These are phyloP conservation scores for Microdochium paspali DNA, from an alignment of 2,329 filamentous ascomycete genomes.

Conservation along the genomic window DNA sequence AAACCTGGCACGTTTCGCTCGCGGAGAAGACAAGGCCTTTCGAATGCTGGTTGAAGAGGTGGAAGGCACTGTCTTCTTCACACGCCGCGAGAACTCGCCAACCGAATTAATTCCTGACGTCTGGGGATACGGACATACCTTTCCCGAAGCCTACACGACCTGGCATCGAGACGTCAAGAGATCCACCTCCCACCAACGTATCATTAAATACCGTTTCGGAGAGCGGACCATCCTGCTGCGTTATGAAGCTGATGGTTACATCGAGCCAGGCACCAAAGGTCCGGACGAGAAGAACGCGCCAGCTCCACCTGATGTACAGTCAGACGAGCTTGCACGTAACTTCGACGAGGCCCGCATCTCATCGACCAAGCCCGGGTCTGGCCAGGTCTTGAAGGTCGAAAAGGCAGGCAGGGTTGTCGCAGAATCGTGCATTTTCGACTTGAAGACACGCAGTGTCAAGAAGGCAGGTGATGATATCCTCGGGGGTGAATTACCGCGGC, in stretches of 20 bases:
- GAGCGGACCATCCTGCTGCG: conserved; percentile 41
- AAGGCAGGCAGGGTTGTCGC: conserved; percentile 15
- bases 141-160: conserved; percentile 56
- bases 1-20: conserved; percentile 48
- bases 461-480: conserved; percentile 18
- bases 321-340: background rate
- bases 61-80: conserved; percentile 49
- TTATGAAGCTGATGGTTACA: conserved; percentile 50
- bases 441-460: conserved; percentile 29
- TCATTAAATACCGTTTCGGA: conserved; percentile 49
- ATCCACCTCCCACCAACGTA: conserved; percentile 52
- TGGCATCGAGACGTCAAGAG: conserved; percentile 45
- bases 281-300: background rate
- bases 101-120: conserved; percentile 45
- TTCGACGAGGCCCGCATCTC: background rate
- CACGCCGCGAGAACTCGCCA: conserved; percentile 52
- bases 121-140: conserved; percentile 54
- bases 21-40: conserved; percentile 36
- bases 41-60: conserved; percentile 49
- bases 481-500: conserved; percentile 26
- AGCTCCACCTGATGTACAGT: background rate
- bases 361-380: too few species aligned
- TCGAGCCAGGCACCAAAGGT: conserved; percentile 7
- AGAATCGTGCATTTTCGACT: conserved; percentile 27
- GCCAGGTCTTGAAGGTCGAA: conserved; percentile 3